Base-by-base conservation (phyloP, 2,329 filamentous ascomycete species). In the Fusarium agapanthi region DNA sequence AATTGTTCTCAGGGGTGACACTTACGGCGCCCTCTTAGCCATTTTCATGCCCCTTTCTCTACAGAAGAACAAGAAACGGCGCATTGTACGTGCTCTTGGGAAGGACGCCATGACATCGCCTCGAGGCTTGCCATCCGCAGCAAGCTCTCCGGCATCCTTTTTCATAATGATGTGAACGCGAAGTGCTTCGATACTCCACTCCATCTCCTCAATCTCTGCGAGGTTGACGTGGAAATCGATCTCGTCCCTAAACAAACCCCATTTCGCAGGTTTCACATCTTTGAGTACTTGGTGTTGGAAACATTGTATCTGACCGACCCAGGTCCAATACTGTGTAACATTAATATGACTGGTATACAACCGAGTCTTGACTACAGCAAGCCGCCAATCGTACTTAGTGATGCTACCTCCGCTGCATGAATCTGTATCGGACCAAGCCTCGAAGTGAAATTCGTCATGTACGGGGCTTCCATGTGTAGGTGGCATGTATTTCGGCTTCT, bases 241-340 rank as follows among this genome's bases (percentile, higher is more conserved):
- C 4, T 86, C 85, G 32, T 86, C 82, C 66, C 84, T 83, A 73
- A 88, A 87, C 16, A 85, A 79, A 11, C 83, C 85, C 88, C 88
- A 89, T 2, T 77, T 77, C 6, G 83, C 81, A 20, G 84, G 84
- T 24, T 80, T 62, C 7, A 83, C 80, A 22, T 86, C 83, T 48
- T 83, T 84, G 9, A 89, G 81, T 3, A 89, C 84, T 73, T 88
- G 87, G 70, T 89, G 88, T 79, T 89, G 85, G 59, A 89, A 86
- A 20, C 81, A 73, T 24, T 75, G 80, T 12, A 76, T 75, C 35
- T 82, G 77, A 14, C 80, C 80, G 7, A 85, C 73, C 84, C 85
- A 89, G 55, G 86, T 86, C 86, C 86, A 88, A 79, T 89, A 89
- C 75, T 89, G 88, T 18, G 86, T 88, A 10, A 87, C 84, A 18